Evolutionary conservation across 768 basidiomycete species (phyloP), one percentile per base, ranked within the genome.

Genomic region (Boletellus ananiceps): DNA sequence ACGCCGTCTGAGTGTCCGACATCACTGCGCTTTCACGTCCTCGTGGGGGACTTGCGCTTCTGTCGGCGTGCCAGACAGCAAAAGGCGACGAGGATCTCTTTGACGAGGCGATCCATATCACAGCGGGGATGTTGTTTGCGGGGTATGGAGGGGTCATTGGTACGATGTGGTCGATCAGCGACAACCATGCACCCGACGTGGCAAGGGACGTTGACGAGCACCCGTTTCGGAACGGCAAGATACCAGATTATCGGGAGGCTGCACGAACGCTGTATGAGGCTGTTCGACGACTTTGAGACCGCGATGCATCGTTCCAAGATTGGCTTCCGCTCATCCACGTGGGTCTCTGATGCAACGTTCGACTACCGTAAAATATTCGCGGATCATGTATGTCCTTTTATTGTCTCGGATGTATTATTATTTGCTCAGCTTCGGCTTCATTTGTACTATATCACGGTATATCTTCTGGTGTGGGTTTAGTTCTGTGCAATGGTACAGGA

Each of bases 141-240:
- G 67, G 67, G 5, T 69, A 56, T 53, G 34, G 44, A 27, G 58
- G 63, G 21, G 71, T 69, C 3, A 62, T 76, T 18, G 76, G 59
- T 8, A 74, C 74, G 14, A 65, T 76, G 72, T 74, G 74, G 74
- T 67, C 65, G 11, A 69, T 75, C 36, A 47, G 48, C 16, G 75
- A 76, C 48, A 50, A 55, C 0, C 62, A 69, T 50, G 74, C 65
- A 1, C 67, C 71, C 4, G 11, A 48, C 4, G 49, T 74, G 45
- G 63, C 71, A 14, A 49, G 56, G 27, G 53, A 56, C 14, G 64
- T 73, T 29, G 74, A 74, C 9, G 47, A 38, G 9, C 16, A 32
- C 11, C 34, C 35, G 13, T 38, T 44, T 19, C 13, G 4, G 19
- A 23, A 14, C 8, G 13, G 25, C 7, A 37, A 9, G 14, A 12